Evolutionary conservation across 2,329 filamentous ascomycete genomes (phyloP), one percentile per base, ranked within the genome.

Genomic region (Setomelanomma holmii): DNA sequence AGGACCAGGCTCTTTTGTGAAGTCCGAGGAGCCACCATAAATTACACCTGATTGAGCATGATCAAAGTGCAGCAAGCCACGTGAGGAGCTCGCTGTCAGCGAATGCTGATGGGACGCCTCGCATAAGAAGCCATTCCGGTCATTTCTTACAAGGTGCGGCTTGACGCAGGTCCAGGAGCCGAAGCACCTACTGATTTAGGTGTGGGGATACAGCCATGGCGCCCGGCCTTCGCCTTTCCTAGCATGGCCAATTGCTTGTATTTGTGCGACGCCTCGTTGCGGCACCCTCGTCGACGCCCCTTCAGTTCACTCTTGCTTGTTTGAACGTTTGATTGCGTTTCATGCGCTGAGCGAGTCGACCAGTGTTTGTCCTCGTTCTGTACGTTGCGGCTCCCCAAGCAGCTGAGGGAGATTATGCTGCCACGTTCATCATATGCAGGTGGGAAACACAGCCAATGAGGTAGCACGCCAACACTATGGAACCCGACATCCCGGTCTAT

Each of bases 351-450:
- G 16, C 38, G 27, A 24, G 41, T 27, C 36, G 34, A 12, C 27
- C 23, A 23, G 50, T 35, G 24, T 35, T 11, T 14, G 7, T 17
- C 22, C 23, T 20, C 34, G 42, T 20, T 23, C 24, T 40, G n/a
- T 34, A 21, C 17, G 21, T 50, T 56, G 58, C 46, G 51, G 53
- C 53, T 56, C 45, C 42, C 35, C 39, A n/a, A n/a, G n/a, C n/a
- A n/a, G n/a, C n/a, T n/a, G 39, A 27, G 21, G 41, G 50, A 49
- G 53, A 57, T 47, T 43, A 53, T 47, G 47, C 55, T 49, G 60
- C 61, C 58, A 66, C 58, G 61, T 61, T 60, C 49, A 43, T 21
- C 40, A 36, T 36, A 55, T 51, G 57, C 60, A 65, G 46, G 56
- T 55, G 45, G 33, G 50, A 17, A 49, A 56, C 55, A 58, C 39